Base-by-base conservation (phyloP, 495 filamentous ascomycete species). In the Podospora comata region DNA sequence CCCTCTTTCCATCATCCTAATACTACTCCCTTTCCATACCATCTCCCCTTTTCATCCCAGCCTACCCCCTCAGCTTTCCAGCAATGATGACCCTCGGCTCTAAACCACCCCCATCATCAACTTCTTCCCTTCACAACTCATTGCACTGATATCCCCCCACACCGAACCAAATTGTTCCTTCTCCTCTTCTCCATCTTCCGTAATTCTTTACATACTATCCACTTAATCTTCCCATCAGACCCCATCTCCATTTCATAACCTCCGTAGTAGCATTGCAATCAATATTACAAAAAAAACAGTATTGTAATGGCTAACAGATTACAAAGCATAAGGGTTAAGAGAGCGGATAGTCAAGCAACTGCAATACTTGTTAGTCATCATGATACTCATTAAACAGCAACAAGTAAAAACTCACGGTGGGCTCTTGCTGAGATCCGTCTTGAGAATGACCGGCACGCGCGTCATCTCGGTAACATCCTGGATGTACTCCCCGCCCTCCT, bases 401-500 rank as follows among this genome's bases (percentile, higher is more conserved):
- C 28, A 39, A 58, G 61, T 61, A 27, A 19, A 66, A 72, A 91
- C 94, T 83, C 90, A 98, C 92, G 95, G 95, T 81, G 95, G 95
- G 79, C 95, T 98, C 90, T 98, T 99, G 83, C 85, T 92, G 73
- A 99, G 85, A 80, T 99, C 95, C 44, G 95, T 99, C 88, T 97
- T 99, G 63, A 99, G 81, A 73, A 98, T 97, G 67, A 99, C 91
- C 3, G 95, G 95, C 62, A 99, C 92, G 65, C 93, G 85, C 48
- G 93, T 94, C 92, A 99, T 97, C 85, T 99, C 95, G 28, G 88
- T 92, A 68, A 99, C 93, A 77, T 98, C 95, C 78, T 99, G 95
- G 73, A 99, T 97, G 81, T 96, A 94, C 65, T 97, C 92, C 44
- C 96, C 93, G 69, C 91, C 90, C 80, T 96, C 93, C 74, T 99